A percentile compares a stretch with the other conserved stretches of the same genome.
These are phyloP conservation scores for Reticulascus tulasneorum DNA, from an alignment of 2,329 filamentous ascomycete genomes.

Conservation along the genomic window DNA sequence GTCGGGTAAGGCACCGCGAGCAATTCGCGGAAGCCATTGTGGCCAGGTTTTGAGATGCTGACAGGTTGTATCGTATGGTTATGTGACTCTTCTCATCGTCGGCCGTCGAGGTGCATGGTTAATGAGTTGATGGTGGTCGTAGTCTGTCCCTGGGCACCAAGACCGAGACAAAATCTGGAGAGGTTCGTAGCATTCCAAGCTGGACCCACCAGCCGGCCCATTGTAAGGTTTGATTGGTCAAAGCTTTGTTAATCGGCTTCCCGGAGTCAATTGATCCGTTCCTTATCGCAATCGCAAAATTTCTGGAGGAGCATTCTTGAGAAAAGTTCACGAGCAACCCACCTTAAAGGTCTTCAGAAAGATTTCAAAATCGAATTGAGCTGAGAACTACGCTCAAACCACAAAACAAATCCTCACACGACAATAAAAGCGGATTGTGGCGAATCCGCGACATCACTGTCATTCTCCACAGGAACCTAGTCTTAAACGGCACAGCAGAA, in stretches of 20 bases:
- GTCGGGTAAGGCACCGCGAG: constrained; percentile 38
- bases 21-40: constrained; percentile 36
- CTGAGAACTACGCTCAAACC: background rate
- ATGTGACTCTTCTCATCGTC: constrained; percentile 6
- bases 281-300: constrained; percentile 15
- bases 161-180: constrained; percentile 12
- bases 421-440: too few species aligned
- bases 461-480: too few species aligned
- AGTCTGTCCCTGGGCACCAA: constrained; percentile 9
- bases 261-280: constrained; percentile 14
- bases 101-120: constrained; percentile 1
- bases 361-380: constrained; percentile 5
- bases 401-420: background rate
- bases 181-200: background rate
- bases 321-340: constrained; percentile 15
- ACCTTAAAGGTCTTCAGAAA: constrained; percentile 2
- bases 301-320: constrained; percentile 6
- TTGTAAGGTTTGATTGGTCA: constrained; percentile 8
- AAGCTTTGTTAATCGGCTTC: constrained; percentile 1
- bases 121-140: too few species aligned
- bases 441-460: constrained; percentile 4
- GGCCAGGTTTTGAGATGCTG: constrained; percentile 17
- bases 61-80: background rate
- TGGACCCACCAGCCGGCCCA: constrained; percentile 1
- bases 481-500: too few species aligned